Percentiles rank a stretch among this genome's conserved stretches.
Conservation (phyloP, 306 rosid species). For the Rosa multiflora region DNA sequence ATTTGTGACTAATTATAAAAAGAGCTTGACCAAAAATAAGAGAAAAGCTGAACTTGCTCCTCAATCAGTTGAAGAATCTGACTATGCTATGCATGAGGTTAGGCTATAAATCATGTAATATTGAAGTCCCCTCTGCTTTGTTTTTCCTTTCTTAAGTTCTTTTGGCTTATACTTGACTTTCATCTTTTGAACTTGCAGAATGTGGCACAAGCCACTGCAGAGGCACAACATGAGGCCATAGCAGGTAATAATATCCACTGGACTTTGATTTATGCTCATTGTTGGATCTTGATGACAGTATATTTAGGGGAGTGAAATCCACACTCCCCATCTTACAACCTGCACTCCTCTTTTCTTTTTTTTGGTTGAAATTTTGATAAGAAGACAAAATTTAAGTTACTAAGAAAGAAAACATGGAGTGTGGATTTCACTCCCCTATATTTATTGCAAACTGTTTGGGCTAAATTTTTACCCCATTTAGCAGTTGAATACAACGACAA, state of each 20-base stretch:
- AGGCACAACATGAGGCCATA: constrained; percentile 33
- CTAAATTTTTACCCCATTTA: neutral
- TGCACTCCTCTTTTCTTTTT: too few species aligned
- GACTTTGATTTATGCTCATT: neutral
- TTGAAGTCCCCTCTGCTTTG: neutral
- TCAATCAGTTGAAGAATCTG: constrained; percentile 50
- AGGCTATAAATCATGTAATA: neutral
- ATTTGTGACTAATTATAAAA: constrained; percentile 72
- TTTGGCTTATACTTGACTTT: constrained; percentile 23
- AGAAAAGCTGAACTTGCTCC: constrained; percentile 61
- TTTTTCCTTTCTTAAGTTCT: neutral
- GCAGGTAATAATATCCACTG: constrained; percentile 43
- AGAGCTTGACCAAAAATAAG: constrained; percentile 75
- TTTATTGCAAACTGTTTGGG: neutral
- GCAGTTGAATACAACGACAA: constrained; percentile 37
- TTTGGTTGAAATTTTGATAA: too few species aligned
- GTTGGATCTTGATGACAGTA: constrained; percentile 1
- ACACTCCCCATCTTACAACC: too few species aligned
- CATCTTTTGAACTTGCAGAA: constrained; percentile 34
- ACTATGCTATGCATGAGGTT: constrained; percentile 41
- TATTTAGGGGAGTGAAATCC: neutral
- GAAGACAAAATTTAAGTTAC: too few species aligned
- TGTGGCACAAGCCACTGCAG: constrained; percentile 32
- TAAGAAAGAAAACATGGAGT: too few species aligned
- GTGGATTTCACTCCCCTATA: too few species aligned